Percentiles rank a stretch among this genome's conserved stretches.
Conservation (phyloP, 78 protist species). For the Blattamonas nauphoetae region DNA sequence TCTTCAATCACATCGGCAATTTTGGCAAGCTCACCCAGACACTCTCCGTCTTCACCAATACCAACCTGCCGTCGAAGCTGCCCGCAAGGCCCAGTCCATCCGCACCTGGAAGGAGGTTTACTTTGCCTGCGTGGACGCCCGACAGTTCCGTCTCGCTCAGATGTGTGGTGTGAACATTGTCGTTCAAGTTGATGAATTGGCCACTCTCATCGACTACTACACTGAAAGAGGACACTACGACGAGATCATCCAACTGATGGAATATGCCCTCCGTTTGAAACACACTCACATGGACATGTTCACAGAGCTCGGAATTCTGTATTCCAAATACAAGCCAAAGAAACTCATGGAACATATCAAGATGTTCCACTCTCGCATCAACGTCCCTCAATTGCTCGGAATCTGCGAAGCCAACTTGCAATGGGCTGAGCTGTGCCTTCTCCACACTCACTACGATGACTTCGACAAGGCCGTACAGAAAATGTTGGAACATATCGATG, state of each 20-base stretch:
- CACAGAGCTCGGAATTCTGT: constrained; percentile 93
- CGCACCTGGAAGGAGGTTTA: constrained; percentile 92
- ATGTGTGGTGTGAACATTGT: constrained; percentile 86
- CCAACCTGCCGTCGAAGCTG: constrained; percentile 94
- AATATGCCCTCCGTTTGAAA: constrained; percentile 77
- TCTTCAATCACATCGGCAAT: constrained; percentile 80
- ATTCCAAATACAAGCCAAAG: constrained; percentile 77
- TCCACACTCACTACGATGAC: constrained; percentile 87
- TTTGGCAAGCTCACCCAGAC: constrained; percentile 77
- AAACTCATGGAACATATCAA: constrained; percentile 94
- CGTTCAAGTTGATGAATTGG: constrained; percentile 88
- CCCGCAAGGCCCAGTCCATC: constrained; percentile 88
- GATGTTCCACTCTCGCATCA: constrained; percentile 51
- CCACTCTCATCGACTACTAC: constrained; percentile 61
- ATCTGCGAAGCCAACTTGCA: constrained; percentile 73
- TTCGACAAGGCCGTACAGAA: constrained; percentile 81
- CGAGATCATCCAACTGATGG: constrained; percentile 72
- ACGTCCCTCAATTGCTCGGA: constrained; percentile 76
- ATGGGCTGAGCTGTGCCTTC: constrained; percentile 79
- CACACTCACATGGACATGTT: constrained; percentile 94
- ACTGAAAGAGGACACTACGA: constrained; percentile 64
- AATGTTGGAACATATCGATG: constrained; percentile 87
- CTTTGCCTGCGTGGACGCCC: constrained; percentile 85
- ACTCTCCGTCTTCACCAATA: constrained; percentile 69
- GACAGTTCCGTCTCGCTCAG: constrained; percentile 93